phyloP scores from a whole-genome alignment of 495 filamentous ascomycete genomes.

The Xylaria scruposa region DNA sequence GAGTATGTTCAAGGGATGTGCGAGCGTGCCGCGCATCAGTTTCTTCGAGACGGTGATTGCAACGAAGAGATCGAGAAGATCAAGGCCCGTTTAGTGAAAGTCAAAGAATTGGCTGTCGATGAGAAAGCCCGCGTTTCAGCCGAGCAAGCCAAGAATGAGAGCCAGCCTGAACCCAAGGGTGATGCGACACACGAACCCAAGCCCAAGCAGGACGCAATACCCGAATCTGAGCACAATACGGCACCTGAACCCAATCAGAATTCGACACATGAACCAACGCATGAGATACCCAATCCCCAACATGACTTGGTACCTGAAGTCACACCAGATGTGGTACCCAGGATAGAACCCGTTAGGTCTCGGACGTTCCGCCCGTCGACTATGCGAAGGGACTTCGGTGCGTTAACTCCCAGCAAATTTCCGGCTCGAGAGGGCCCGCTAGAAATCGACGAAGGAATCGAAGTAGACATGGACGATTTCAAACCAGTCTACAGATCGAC shows the following conservation, averaged over 20 bases:
- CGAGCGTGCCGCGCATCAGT: constrained; percentile 85
- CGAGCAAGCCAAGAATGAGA: constrained; percentile 40
- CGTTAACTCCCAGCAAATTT: constrained; percentile 37
- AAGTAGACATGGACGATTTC: constrained; percentile 46
- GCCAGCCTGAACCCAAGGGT: constrained; percentile 27
- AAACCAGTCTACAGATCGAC: constrained; percentile 36
- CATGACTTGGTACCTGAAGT: not conserved
- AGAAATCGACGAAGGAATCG: constrained; percentile 48
- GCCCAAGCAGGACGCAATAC: not conserved
- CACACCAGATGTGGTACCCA: constrained; percentile 3
- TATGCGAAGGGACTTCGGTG: constrained; percentile 39
- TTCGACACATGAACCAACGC: not conserved
- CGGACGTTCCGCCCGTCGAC: constrained; percentile 43
- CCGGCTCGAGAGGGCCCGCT: constrained; percentile 32
- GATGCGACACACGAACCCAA: not conserved
- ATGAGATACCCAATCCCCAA: not conserved
- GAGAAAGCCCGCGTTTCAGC: constrained; percentile 62
- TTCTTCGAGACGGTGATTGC: constrained; percentile 84
- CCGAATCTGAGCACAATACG: not conserved
- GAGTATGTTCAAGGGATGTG: constrained; percentile 81
- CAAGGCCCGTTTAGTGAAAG: constrained; percentile 62
- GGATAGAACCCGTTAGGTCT: constrained; percentile 33
- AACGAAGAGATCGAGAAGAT: constrained; percentile 72
- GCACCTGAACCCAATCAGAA: not conserved
- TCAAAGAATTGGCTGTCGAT: constrained; percentile 62